Evolutionary conservation across 2,329 filamentous ascomycete genomes (phyloP).

Genomic region (Sporothrix schenckii): DNA sequence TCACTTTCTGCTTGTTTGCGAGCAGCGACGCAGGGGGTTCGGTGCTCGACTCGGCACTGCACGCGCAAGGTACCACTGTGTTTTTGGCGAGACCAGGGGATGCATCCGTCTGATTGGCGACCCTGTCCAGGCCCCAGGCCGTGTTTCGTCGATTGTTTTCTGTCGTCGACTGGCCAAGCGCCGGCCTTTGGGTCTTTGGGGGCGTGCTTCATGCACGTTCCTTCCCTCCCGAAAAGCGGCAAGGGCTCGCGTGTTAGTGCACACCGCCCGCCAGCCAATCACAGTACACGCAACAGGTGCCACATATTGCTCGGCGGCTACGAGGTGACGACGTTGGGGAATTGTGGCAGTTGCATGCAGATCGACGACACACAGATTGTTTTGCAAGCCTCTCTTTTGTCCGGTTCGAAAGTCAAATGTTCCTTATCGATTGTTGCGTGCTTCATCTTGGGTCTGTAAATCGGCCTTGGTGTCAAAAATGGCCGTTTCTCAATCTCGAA

Average conservation of each 20-base stretch:
- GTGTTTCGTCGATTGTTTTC: not conserved
- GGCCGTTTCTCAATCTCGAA: slow-evolving; percentile 18
- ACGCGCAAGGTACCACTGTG: slow-evolving; percentile 21
- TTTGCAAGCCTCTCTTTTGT: not conserved
- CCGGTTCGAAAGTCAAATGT: not conserved
- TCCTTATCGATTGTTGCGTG: not conserved
- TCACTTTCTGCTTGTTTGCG: not conserved
- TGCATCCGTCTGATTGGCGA: not conserved
- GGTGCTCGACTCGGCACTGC: slow-evolving; percentile 24
- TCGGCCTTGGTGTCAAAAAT: slow-evolving; percentile 8
- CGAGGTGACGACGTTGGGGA: slow-evolving; percentile 15
- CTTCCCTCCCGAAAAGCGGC: slow-evolving; percentile 3
- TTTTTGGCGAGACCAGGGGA: slow-evolving; percentile 8
- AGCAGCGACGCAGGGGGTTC: not conserved
- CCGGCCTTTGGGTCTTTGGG: not conserved
- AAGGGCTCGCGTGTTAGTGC: not conserved
- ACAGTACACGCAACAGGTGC: slow-evolving; percentile 27
- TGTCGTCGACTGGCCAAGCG: slow-evolving; percentile 22
- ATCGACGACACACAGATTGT: not conserved
- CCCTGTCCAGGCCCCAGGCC: not conserved
- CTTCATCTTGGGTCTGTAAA: not conserved
- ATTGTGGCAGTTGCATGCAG: not conserved
- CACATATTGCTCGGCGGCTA: slow-evolving; percentile 28
- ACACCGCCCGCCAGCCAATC: slow-evolving; percentile 16
- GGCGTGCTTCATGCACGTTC: slow-evolving; percentile 22